Conservation (phyloP, 345 rosid genomes). For the Turritis glabra region DNA sequence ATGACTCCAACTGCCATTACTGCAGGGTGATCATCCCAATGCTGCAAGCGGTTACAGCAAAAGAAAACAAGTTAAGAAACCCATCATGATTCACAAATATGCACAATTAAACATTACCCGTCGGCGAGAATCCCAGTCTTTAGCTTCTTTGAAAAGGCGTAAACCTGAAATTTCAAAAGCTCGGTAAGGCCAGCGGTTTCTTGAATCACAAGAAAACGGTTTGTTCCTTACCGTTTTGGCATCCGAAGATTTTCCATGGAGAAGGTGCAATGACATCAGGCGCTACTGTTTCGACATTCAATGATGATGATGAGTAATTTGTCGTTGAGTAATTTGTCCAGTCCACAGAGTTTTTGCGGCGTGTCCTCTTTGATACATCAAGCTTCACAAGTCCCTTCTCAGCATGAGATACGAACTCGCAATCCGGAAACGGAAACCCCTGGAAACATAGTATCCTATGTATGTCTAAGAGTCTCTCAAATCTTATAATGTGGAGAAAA, state of each 20-base stretch:
- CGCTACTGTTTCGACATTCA: conserved; percentile 53
- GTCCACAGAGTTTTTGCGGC: conserved; percentile 50
- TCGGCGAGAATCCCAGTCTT: conserved; percentile 65
- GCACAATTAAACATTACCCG: conserved; percentile 46
- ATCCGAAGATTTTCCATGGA: conserved; percentile 94
- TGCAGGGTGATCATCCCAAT: conserved; percentile 93
- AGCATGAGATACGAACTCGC: conserved; percentile 53
- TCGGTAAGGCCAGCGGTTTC: neutral
- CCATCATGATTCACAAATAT: neutral
- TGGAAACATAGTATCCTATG: conserved; percentile 31
- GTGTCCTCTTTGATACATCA: conserved; percentile 47
- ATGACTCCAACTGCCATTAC: conserved; percentile 93
- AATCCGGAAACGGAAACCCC: conserved; percentile 52
- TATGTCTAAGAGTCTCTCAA: neutral
- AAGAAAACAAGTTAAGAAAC: neutral
- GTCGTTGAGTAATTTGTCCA: conserved; percentile 53
- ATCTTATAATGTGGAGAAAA: neutral
- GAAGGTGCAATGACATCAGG: conserved; percentile 91
- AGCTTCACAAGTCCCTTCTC: conserved; percentile 51
- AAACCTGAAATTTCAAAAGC: conserved; percentile 56
- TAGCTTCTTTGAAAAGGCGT: conserved; percentile 91
- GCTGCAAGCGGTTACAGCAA: conserved; percentile 44
- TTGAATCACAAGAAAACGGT: neutral
- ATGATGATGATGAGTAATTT: conserved; percentile 33
- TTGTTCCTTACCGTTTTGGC: conserved; percentile 67